Percentiles rank a stretch among this genome's conserved stretches.
phyloP scores from a whole-genome alignment of 805 yeast species.

The Ogataea salicorniae region DNA sequence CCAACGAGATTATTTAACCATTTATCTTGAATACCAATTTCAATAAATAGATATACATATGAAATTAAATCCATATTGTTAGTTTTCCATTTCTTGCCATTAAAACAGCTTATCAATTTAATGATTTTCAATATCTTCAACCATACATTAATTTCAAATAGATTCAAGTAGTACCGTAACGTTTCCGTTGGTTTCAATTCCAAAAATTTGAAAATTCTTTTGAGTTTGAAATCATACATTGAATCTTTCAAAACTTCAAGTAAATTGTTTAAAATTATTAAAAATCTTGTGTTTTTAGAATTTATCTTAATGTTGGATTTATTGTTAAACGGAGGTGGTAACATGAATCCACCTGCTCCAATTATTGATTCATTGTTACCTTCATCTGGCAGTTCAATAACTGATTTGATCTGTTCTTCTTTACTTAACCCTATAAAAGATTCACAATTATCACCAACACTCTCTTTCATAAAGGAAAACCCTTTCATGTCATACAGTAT shows the following conservation, averaged over 20 bases:
- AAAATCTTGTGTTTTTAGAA: slow-evolving; percentile 35
- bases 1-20: slow-evolving; percentile 73
- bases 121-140: slow-evolving; percentile 67
- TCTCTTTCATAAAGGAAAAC: slow-evolving; percentile 21
- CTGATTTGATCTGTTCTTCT: slow-evolving; percentile 9
- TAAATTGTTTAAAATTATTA: slow-evolving; percentile 45
- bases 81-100: slow-evolving; percentile 91
- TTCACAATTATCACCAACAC: slow-evolving; percentile 16
- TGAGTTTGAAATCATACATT: slow-evolving; percentile 58
- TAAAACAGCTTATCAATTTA: slow-evolving; percentile 80
- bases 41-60: slow-evolving; percentile 72
- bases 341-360: too few relatives aligned
- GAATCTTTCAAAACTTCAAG: slow-evolving; percentile 53
- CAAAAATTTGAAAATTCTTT: slow-evolving; percentile 59
- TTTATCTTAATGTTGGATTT: slow-evolving; percentile 19
- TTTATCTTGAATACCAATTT: slow-evolving; percentile 67
- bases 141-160: slow-evolving; percentile 60
- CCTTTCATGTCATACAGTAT: slow-evolving; percentile 22
- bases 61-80: slow-evolving; percentile 92
- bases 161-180: slow-evolving; percentile 49
- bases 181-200: slow-evolving; percentile 61
- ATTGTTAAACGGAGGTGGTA: slow-evolving; percentile 24
- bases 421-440: slow-evolving; percentile 6
- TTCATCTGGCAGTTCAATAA: slow-evolving; percentile 13
- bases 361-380: slow-evolving; percentile 16